Conservation (phyloP, 352 stramenopile species). For the Phytophthora pseudosyringae region DNA sequence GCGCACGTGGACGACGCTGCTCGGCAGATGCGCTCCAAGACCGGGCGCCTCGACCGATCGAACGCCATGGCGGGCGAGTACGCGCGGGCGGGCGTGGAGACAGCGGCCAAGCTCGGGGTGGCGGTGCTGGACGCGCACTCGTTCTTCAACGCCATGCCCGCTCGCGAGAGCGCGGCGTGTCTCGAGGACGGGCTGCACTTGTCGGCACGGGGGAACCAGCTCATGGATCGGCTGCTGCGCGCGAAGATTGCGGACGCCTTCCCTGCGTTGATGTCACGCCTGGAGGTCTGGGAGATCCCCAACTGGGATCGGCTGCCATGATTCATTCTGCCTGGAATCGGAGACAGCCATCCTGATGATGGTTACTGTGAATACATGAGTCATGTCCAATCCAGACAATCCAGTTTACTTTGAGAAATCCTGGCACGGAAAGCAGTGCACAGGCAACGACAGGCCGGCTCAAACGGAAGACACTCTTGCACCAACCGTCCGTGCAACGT, state of each 20-base stretch:
- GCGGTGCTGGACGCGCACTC: slow-evolving; percentile 49
- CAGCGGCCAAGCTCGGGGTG: slow-evolving; percentile 29
- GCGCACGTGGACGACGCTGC: slow-evolving; percentile 45
- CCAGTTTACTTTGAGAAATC: slow-evolving; percentile 9
- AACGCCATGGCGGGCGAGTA: slow-evolving; percentile 47
- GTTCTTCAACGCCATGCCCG: slow-evolving; percentile 45
- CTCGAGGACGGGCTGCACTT: slow-evolving; percentile 64
- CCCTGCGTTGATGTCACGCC: slow-evolving; percentile 16
- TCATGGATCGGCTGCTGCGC: slow-evolving; percentile 44
- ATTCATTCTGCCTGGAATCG: neutral
- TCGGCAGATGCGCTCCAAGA: slow-evolving; percentile 20
- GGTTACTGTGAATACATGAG: neutral
- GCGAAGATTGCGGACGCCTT: slow-evolving; percentile 38
- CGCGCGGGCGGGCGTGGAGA: slow-evolving; percentile 44
- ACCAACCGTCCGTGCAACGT: no score
- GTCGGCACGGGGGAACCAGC: slow-evolving; percentile 47
- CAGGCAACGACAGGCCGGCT: neutral
- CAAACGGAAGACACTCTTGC: no score
- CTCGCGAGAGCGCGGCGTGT: slow-evolving; percentile 32
- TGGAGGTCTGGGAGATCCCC: slow-evolving; percentile 24
- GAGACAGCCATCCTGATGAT: neutral
- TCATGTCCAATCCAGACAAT: neutral
- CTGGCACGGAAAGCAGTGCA: slow-evolving; percentile 5
- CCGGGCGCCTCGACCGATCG: slow-evolving; percentile 38
- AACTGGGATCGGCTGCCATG: slow-evolving; percentile 18